Conservation (phyloP, 176 grass and related monocot species). For the Metroxylon sagu region DNA sequence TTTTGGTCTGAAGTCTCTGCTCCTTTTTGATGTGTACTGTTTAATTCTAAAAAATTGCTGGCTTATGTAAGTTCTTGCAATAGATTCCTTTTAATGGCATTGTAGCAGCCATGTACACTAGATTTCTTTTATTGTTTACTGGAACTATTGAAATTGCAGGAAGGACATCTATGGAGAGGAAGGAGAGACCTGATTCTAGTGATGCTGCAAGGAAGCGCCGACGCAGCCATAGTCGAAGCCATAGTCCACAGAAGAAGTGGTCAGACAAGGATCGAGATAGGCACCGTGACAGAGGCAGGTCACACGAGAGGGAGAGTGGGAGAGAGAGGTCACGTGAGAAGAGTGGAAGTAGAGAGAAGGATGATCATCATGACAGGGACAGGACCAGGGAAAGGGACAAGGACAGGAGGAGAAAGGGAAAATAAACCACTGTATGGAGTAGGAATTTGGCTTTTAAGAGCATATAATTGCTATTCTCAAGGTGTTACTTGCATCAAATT, state of each 20-base stretch:
- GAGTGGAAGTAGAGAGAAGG: constrained; percentile 53
- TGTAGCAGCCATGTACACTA: not conserved
- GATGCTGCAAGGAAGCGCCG: constrained; percentile 53
- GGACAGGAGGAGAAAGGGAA: constrained; percentile 57
- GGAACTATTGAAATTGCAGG: constrained; percentile 29
- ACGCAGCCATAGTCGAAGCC: constrained; percentile 57
- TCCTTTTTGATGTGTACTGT: too few relatives aligned
- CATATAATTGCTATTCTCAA: too few relatives aligned
- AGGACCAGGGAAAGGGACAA: constrained; percentile 55
- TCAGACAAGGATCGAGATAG: constrained; percentile 61
- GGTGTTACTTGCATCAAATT: too few relatives aligned
- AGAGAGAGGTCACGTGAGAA: constrained; percentile 53
- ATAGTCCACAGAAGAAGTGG: constrained; percentile 57
- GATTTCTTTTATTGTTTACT: not conserved
- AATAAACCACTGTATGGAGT: constrained; percentile 19
- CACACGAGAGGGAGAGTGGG: constrained; percentile 16
- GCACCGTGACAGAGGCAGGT: constrained; percentile 27
- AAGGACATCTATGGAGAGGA: constrained; percentile 44
- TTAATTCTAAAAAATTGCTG: too few relatives aligned
- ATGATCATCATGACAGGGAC: constrained; percentile 49
- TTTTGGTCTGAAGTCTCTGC: too few relatives aligned
- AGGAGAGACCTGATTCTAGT: constrained; percentile 45
- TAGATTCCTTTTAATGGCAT: not conserved
- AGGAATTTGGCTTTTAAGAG: too few relatives aligned
- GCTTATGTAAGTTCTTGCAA: too few relatives aligned